These are phyloP conservation scores for Colletotrichum chrysophilum DNA, from an alignment of 2,329 filamentous ascomycete genomes.

Conservation along the genomic window DNA sequence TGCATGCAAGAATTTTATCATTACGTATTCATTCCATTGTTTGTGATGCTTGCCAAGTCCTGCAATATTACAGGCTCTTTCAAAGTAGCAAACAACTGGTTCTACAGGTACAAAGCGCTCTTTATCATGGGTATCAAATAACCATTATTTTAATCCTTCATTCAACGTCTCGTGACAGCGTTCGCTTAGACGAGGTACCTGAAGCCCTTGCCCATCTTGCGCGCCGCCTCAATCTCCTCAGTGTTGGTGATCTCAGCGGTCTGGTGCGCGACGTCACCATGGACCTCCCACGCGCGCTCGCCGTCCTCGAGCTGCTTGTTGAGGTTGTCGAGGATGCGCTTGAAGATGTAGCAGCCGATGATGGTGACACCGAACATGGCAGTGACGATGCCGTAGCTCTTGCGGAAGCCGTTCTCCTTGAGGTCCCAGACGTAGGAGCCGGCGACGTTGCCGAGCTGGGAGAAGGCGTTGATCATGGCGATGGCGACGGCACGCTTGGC, in stretches of 20 bases:
- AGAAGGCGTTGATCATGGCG: conserved; percentile 64
- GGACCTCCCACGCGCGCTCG: conserved; percentile 42
- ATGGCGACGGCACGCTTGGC: conserved; percentile 67
- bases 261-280: conserved; percentile 40
- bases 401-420: conserved; percentile 63
- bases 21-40: background rate
- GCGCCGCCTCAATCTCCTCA: conserved; percentile 47
- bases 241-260: conserved; percentile 44
- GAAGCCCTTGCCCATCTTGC: conserved; percentile 52
- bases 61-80: background rate
- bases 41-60: background rate
- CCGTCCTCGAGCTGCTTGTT: conserved; percentile 53
- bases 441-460: conserved; percentile 63
- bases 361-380: conserved; percentile 69
- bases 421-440: conserved; percentile 69
- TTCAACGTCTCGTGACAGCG: background rate
- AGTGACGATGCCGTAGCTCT: conserved; percentile 69
- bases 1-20: background rate
- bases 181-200: conserved; percentile 46
- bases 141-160: background rate
- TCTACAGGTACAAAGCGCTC: background rate
- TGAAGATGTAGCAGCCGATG: conserved; percentile 54
- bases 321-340: conserved; percentile 47
- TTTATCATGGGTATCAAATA: conserved; percentile 13
- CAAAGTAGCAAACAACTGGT: background rate